Evolutionary conservation across 2,329 filamentous ascomycete genomes (phyloP), one percentile per base, ranked within the genome.

Genomic region (Aspergillus sp.): DNA sequence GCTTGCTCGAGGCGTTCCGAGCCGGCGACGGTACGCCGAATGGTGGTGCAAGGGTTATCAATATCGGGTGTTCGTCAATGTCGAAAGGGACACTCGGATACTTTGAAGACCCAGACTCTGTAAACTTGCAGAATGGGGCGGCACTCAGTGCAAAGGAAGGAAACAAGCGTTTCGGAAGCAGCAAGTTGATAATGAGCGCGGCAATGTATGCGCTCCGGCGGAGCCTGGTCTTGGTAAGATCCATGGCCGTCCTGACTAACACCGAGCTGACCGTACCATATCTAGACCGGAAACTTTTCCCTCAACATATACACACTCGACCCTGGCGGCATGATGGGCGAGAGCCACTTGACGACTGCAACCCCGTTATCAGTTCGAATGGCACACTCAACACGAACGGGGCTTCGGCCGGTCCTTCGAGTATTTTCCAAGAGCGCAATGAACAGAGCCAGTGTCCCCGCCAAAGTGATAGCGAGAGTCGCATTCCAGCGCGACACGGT

Each of bases 221-320:
- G 45, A 77, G 75, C 61, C 61, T 77, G 61, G 69, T 71, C 45
- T 64, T 69, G 54, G 75, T 76, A 63, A 71, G 74, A 72, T 48
- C 9, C 8, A 46, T 49, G 31, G 15, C 45, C 23, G 41, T 28
- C 23, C 28, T 15, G 41, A 28, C 17, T 15, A 25, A 19, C n/a
- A 17, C 7, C 41, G 56, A 63, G 64, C 60, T 38, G 31, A 64
- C 63, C 50, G 48, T 58, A 11, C 15, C 22, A 11, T 45, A 11
- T 50, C 30, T 7, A 77, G 75, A 68, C 70, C 15, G 72, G 66
- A 2, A 74, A 72, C 60, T 76, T 77, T 43, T 64, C 72, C 9
- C 68, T 77, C n/a, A 72, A 76, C 57, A 71, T 77, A 57, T 76
- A 71, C 65, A 76, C 73, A 1, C 64, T 77, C 52, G 74, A 77